Conservation (phyloP, 495 filamentous ascomycete genomes). For the Immersiella caudata region DNA sequence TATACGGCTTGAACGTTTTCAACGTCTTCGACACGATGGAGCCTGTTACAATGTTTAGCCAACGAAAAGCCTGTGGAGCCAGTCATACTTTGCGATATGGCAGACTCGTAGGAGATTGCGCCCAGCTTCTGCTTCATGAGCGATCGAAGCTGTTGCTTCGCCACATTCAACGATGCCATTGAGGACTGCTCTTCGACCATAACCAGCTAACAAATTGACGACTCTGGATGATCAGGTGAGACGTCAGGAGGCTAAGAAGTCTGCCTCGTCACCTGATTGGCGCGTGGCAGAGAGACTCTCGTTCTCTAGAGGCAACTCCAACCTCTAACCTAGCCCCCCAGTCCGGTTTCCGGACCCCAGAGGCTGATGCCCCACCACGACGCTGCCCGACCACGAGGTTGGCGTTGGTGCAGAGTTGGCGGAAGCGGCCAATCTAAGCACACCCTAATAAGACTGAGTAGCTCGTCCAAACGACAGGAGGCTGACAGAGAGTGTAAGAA, state of each 20-base stretch:
- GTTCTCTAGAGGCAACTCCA: no score
- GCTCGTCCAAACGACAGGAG: not conserved
- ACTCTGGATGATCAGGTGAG: not conserved
- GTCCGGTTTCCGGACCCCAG: no score
- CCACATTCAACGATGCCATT: conserved; percentile 45
- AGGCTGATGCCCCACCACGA: no score
- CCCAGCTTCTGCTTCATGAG: conserved; percentile 67
- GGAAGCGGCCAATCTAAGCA: no score
- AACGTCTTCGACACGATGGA: conserved; percentile 59
- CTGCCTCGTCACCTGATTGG: not conserved
- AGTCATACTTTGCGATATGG: conserved; percentile 68
- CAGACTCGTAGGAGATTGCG: conserved; percentile 57
- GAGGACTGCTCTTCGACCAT: conserved; percentile 5
- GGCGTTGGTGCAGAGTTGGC: no score
- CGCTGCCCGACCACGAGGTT: no score
- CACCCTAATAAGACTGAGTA: no score
- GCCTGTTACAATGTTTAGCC: conserved; percentile 50
- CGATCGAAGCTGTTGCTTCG: conserved; percentile 74
- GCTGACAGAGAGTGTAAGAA: not conserved
- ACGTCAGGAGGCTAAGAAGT: not conserved
- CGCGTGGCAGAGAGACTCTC: no score
- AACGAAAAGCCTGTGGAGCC: conserved; percentile 6
- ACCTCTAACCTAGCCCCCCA: no score
- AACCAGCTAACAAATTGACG: not conserved
- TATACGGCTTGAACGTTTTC: conserved; percentile 59